A percentile compares a stretch with the other conserved stretches of the same genome.
These are phyloP conservation scores for Haematococcus lacustris DNA, from an alignment of 139 green algal species.

Conservation along the genomic window DNA sequence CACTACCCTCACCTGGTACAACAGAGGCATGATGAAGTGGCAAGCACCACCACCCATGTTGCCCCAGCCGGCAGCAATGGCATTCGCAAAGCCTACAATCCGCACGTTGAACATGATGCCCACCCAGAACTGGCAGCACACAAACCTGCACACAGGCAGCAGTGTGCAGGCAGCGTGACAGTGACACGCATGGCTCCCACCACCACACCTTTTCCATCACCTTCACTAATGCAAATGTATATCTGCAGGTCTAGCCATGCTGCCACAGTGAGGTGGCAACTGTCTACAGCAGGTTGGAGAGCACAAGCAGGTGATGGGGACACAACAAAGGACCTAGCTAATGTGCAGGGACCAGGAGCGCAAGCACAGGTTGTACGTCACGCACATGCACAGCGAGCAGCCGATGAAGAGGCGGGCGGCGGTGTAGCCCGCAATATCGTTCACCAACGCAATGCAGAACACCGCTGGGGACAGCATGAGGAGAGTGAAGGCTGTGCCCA, in stretches of 20 bases:
- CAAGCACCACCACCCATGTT: conserved; percentile 88
- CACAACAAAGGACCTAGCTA: too few relatives aligned
- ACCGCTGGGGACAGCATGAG: conserved; percentile 54
- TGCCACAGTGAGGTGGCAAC: too few relatives aligned
- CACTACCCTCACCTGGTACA: conserved; percentile 44
- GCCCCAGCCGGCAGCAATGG: conserved; percentile 73
- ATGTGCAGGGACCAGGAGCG: too few relatives aligned
- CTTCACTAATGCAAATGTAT: too few relatives aligned
- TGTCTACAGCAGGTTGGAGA: too few relatives aligned
- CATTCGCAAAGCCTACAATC: conserved; percentile 63
- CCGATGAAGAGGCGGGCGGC: conserved; percentile 70
- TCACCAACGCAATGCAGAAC: conserved; percentile 63
- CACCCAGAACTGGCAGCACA: conserved; percentile 87
- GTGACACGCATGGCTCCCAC: too few relatives aligned
- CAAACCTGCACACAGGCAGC: too few relatives aligned
- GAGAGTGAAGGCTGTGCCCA: conserved; percentile 46
- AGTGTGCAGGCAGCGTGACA: too few relatives aligned
- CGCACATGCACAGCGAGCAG: conserved; percentile 55
- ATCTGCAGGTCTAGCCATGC: too few relatives aligned
- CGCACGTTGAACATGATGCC: conserved; percentile 47
- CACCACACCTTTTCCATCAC: too few relatives aligned
- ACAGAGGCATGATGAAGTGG: conserved; percentile 87
- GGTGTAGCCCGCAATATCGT: conserved; percentile 16
- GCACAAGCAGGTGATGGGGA: too few relatives aligned
- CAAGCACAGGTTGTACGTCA: too few relatives aligned